These are phyloP conservation scores for Exophiala aquamarina DNA, from an alignment of 2,329 filamentous ascomycete genomes.

Conservation along the genomic window DNA sequence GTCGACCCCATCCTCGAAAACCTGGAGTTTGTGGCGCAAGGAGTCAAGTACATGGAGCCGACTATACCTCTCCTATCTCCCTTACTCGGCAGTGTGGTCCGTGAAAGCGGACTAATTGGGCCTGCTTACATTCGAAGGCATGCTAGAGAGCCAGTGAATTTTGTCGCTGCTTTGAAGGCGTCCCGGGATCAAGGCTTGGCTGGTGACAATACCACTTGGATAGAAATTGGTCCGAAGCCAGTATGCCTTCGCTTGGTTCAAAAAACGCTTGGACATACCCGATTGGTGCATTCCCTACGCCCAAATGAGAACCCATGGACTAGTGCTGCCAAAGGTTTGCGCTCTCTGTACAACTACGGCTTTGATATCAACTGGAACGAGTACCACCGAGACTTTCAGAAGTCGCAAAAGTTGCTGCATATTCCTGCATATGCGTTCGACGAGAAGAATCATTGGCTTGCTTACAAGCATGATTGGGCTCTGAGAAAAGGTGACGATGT, in stretches of 20 bases:
- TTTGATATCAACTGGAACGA: constrained; percentile 70
- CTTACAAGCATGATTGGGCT: constrained; percentile 65
- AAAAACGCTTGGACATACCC: too few relatives aligned
- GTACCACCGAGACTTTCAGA: constrained; percentile 63
- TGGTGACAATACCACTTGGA: constrained; percentile 66
- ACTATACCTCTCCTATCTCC: constrained; percentile 68
- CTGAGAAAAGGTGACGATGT: too few relatives aligned
- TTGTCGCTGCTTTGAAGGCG: constrained; percentile 60
- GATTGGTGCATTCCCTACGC: constrained; percentile 56
- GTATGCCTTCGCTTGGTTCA: constrained; percentile 46
- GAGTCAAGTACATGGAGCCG: constrained; percentile 58
- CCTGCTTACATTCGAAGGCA: constrained; percentile 65
- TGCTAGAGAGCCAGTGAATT: constrained; percentile 68
- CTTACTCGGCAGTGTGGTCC: constrained; percentile 61
- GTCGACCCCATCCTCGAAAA: constrained; percentile 33
- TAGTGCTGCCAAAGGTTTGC: constrained; percentile 60
- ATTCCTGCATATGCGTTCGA: constrained; percentile 68
- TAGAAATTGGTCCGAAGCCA: constrained; percentile 69
- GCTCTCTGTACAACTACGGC: constrained; percentile 61
- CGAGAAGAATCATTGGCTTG: constrained; percentile 69
- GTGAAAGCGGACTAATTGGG: constrained; percentile 56
- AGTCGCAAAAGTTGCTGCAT: constrained; percentile 56
- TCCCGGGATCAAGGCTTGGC: constrained; percentile 60
- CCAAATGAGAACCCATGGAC: constrained; percentile 65
- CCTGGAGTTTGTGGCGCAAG: constrained; percentile 19